Evolutionary conservation across 1,284 basidiomycete species (phyloP), one percentile per base, ranked within the genome.

Genomic region (Sporisorium iseilematis-ciliati): DNA sequence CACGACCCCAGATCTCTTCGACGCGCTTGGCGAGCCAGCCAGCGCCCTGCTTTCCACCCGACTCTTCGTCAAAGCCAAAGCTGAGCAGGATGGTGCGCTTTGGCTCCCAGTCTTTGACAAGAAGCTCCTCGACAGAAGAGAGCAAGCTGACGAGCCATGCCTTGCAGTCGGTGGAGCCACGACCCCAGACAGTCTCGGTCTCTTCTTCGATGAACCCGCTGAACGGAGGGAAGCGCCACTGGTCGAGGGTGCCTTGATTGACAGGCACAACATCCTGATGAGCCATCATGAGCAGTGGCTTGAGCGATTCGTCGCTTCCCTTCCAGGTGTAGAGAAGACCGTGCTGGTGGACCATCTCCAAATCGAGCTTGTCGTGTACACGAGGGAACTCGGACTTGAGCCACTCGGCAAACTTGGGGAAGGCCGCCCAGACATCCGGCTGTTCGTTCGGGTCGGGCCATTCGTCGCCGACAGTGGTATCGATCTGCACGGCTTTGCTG

Each of bases 31-130:
- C 63, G 31, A 83, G 65, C 21, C 53, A 64, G 45, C 58, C 60
- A 11, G 77, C 85, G 79, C 83, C 85, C 83, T 78, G 49, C 43
- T 74, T 62, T 57, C 76, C 77, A 50, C 72, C 53, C 1, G 71
- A 56, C 84, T 92, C 91, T 77, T 92, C 92, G 77, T 92, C 91
- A 63, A 89, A 90, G n/a, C 92, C 92, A 55, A 89, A 90, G 1
- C 89, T 88, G 25, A 91, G 86, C 23, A 92, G 86, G 43, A 92
- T 85, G 20, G 75, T 80, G 33, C 86, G 78, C 48, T 73, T 79
- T 6, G 88, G 88, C 65, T 85, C 62, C 77, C 86, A 89, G 42
- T 63, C 69, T 14, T 62, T 54, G 4, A 83, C 86, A 20, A 88
- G 73, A 16, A 89, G 85, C 50, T 85, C 85, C 80, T 89, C 88